These are phyloP conservation scores for Fusarium agapanthi DNA, from an alignment of 2,329 filamentous ascomycete species.

Conservation along the genomic window DNA sequence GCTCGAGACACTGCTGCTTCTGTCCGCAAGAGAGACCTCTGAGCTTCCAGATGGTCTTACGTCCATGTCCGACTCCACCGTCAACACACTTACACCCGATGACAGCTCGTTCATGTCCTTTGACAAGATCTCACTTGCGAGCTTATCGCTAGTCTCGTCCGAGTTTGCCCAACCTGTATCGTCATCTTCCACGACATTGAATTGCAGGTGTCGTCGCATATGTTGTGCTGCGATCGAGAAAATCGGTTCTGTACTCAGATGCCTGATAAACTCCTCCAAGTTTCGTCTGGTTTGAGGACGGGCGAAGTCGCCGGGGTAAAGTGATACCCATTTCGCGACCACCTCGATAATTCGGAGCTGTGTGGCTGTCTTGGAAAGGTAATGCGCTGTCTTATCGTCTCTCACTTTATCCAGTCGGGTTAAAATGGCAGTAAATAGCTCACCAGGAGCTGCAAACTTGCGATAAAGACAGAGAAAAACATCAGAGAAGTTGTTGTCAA, in stretches of 20 bases:
- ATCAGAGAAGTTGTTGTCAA: conserved; percentile 87
- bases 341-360: conserved; percentile 87
- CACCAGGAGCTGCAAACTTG: conserved; percentile 85
- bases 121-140: conserved; percentile 47
- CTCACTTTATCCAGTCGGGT: conserved; percentile 76
- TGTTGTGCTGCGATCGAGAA: conserved; percentile 87
- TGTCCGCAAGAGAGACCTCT: conserved; percentile 52
- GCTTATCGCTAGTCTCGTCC: conserved; percentile 63
- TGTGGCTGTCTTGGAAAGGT: conserved; percentile 79
- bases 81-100: conserved; percentile 57
- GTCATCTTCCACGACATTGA: conserved; percentile 81
- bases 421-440: conserved; percentile 81
- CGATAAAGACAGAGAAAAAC: conserved; percentile 94
- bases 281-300: conserved; percentile 75
- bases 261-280: conserved; percentile 77
- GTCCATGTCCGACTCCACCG: conserved; percentile 57
- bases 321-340: conserved; percentile 86
- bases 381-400: conserved; percentile 71
- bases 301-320: conserved; percentile 94
- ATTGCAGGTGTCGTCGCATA: conserved; percentile 80
- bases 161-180: conserved; percentile 91
- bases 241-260: conserved; percentile 79
- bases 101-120: conserved; percentile 53
- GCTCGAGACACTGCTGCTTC: conserved; percentile 50
- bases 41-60: conserved; percentile 58